Evolutionary conservation across 2,329 filamentous ascomycete genomes (phyloP).

Genomic region (Didymosphaeria variabile): DNA sequence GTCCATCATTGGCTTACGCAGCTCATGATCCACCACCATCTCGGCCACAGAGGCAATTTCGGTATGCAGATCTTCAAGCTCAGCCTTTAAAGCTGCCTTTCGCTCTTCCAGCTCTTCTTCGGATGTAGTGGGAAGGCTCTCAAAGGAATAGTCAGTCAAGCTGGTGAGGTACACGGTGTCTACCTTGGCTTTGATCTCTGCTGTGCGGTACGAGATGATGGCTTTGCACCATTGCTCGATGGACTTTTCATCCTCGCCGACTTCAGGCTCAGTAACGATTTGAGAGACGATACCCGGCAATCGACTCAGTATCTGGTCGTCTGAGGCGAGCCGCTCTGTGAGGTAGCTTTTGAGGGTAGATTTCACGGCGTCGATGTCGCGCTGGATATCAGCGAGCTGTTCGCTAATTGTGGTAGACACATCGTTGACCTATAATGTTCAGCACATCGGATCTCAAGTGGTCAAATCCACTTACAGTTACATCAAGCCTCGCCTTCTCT

Average conservation of each 20-base stretch:
- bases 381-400: slow-evolving; percentile 53
- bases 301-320: slow-evolving; percentile 71
- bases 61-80: slow-evolving; percentile 73
- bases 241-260: slow-evolving; percentile 62
- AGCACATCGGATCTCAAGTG: not conserved
- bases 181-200: slow-evolving; percentile 54
- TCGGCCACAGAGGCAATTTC: slow-evolving; percentile 75
- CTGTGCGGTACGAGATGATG: slow-evolving; percentile 51
- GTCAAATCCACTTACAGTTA: slow-evolving; percentile 34
- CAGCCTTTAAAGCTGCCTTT: slow-evolving; percentile 65
- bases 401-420: slow-evolving; percentile 38
- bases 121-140: slow-evolving; percentile 20
- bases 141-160: slow-evolving; percentile 20
- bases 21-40: slow-evolving; percentile 75
- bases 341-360: slow-evolving; percentile 60
- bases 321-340: slow-evolving; percentile 63
- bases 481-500: slow-evolving; percentile 54
- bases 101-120: slow-evolving; percentile 60
- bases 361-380: slow-evolving; percentile 59
- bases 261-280: slow-evolving; percentile 59
- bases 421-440: slow-evolving; percentile 39
- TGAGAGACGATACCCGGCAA: slow-evolving; percentile 73
- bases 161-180: slow-evolving; percentile 64
- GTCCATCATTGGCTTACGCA: slow-evolving; percentile 67
- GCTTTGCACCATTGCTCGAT: slow-evolving; percentile 64